Percentiles rank a stretch among this genome's conserved stretches.
Conservation (phyloP, 352 stramenopile genomes). For the Globisporangium alternatum region DNA sequence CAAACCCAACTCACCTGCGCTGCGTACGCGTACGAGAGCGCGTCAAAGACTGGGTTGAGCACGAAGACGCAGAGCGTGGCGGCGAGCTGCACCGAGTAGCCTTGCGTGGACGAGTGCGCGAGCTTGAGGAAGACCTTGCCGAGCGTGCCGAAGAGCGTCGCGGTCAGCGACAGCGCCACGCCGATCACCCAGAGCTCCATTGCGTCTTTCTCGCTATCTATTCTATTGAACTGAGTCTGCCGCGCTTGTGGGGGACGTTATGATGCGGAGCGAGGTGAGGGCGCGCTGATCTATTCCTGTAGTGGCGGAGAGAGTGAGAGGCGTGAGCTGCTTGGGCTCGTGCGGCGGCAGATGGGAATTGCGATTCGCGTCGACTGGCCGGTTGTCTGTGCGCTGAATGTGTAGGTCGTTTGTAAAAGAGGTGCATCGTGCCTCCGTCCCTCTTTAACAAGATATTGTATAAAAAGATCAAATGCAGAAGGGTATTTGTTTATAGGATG, state of each 20-base stretch:
- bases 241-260: background rate
- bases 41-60: conserved; percentile 84
- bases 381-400: conserved; percentile 1
- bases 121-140: conserved; percentile 88
- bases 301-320: background rate
- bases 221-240: background rate
- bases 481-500: background rate
- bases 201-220: background rate
- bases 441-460: background rate
- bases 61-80: conserved; percentile 80
- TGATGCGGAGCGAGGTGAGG: background rate
- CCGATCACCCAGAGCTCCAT: conserved; percentile 63
- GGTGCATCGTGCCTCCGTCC: background rate
- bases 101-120: conserved; percentile 61
- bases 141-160: conserved; percentile 82
- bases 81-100: conserved; percentile 54
- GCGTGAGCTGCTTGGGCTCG: conserved; percentile 3
- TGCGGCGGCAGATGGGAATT: background rate
- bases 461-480: background rate
- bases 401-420: conserved; percentile 6
- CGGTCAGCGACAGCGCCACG: conserved; percentile 73
- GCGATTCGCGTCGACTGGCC: background rate
- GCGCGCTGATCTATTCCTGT: conserved; percentile 4
- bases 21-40: conserved; percentile 84
- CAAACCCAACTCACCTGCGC: conserved; percentile 45